phyloP scores from a whole-genome alignment of 495 filamentous ascomycete species.

The Ascodesmis nigricans region DNA sequence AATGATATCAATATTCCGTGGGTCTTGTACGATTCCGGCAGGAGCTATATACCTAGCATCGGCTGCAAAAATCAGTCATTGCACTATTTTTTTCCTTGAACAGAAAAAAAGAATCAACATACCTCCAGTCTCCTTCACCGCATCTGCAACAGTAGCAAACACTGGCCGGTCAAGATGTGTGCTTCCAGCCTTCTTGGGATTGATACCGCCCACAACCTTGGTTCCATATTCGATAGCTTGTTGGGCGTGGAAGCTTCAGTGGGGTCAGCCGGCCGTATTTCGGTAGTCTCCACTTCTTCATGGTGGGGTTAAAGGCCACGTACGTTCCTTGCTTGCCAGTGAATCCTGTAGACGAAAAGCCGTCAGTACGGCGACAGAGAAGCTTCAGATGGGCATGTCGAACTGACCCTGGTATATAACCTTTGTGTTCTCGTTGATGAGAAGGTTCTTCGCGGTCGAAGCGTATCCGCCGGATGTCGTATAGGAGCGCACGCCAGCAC shows the following conservation, averaged over 20 bases:
- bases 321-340: slow-evolving; percentile 98
- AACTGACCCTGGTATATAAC: slow-evolving; percentile 69
- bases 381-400: not conserved
- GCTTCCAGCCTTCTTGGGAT: slow-evolving; percentile 91
- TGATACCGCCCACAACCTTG: slow-evolving; percentile 83
- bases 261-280: too few species aligned
- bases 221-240: slow-evolving; percentile 98
- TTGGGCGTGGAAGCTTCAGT: slow-evolving; percentile 95
- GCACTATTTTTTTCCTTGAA: not conserved
- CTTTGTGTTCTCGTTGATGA: slow-evolving; percentile 77
- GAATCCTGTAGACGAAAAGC: slow-evolving; percentile 29
- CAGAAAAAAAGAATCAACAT: slow-evolving; percentile 7
- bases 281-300: too few species aligned
- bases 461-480: slow-evolving; percentile 44
- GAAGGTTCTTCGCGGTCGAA: slow-evolving; percentile 68
- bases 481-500: slow-evolving; percentile 38
- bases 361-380: slow-evolving; percentile 1
- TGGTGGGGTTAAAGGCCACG: too few species aligned
- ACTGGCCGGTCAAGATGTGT: slow-evolving; percentile 81
- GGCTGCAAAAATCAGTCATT: slow-evolving; percentile 8
- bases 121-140: slow-evolving; percentile 64
- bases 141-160: slow-evolving; percentile 73
- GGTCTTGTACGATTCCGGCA: not conserved
- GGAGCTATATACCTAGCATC: slow-evolving; percentile 15
- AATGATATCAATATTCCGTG: slow-evolving; percentile 10